phyloP scores from a whole-genome alignment of 371 early-diverging fungal species.

The Mortierella sp. region DNA sequence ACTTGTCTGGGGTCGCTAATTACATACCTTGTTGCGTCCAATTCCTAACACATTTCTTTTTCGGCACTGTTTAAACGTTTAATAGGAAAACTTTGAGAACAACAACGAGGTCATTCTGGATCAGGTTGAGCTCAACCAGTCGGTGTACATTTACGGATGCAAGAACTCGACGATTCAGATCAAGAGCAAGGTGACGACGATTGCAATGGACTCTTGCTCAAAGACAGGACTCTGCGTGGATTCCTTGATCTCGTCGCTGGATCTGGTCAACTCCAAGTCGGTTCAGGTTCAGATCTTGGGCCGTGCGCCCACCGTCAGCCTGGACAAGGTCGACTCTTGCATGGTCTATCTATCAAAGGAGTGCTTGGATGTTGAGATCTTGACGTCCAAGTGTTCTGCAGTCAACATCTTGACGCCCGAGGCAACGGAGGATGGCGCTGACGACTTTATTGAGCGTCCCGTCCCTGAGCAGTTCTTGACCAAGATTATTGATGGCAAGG shows the following conservation, averaged over 20 bases:
- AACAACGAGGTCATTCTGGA: slow-evolving; percentile 84
- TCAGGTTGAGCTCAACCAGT: slow-evolving; percentile 86
- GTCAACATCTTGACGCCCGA: slow-evolving; percentile 86
- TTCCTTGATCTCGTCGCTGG: slow-evolving; percentile 86
- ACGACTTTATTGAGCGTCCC: slow-evolving; percentile 88
- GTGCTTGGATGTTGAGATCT: slow-evolving; percentile 76
- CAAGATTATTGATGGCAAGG: slow-evolving; percentile 82
- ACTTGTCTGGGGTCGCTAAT: not conserved
- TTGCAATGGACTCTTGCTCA: slow-evolving; percentile 87
- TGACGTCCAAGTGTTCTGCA: slow-evolving; percentile 91
- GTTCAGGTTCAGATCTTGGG: slow-evolving; percentile 90
- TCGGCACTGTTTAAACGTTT: too few relatives aligned
- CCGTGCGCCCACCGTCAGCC: slow-evolving; percentile 83
- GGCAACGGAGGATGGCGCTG: slow-evolving; percentile 71
- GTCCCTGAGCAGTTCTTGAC: slow-evolving; percentile 96
- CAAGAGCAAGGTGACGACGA: slow-evolving; percentile 92
- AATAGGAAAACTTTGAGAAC: slow-evolving; percentile 83
- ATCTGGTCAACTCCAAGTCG: slow-evolving; percentile 92
- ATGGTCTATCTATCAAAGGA: slow-evolving; percentile 88
- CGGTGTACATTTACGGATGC: slow-evolving; percentile 95
- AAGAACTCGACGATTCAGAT: slow-evolving; percentile 89
- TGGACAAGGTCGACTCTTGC: slow-evolving; percentile 95
- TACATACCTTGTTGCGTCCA: not conserved
- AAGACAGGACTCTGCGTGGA: slow-evolving; percentile 92
- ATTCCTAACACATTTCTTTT: not conserved